Conservation (phyloP, 1,284 basidiomycete species). For the Veloboletus limbatus region DNA sequence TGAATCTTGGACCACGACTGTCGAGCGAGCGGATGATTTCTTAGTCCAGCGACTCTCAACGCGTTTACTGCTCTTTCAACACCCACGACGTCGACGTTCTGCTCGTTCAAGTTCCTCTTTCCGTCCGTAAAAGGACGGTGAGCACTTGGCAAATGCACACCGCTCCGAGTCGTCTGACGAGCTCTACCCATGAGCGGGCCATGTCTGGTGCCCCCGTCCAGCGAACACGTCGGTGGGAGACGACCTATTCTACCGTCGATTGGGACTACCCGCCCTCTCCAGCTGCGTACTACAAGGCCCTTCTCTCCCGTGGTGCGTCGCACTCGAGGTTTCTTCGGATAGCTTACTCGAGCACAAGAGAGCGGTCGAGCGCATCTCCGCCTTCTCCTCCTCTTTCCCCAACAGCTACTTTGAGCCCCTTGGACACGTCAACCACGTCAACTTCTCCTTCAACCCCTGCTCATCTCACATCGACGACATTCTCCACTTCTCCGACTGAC, state of each 20-base stretch:
- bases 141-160: slow-evolving; percentile 14
- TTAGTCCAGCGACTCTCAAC: too few relatives aligned
- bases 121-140: slow-evolving; percentile 5
- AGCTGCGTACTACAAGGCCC: slow-evolving; percentile 17
- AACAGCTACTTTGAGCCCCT: too few relatives aligned
- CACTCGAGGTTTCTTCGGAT: slow-evolving; percentile 29
- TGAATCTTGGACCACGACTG: too few relatives aligned
- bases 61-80: too few relatives aligned
- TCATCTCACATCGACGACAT: too few relatives aligned
- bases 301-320: slow-evolving; percentile 27
- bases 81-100: not conserved
- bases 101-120: not conserved
- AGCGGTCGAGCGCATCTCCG: not conserved
- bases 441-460: too few relatives aligned
- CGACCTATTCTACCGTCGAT: slow-evolving; percentile 14
- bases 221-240: slow-evolving; percentile 15
- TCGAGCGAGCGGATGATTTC: slow-evolving; percentile 9
- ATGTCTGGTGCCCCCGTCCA: slow-evolving; percentile 5
- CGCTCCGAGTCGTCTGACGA: too few relatives aligned
- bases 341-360: slow-evolving; percentile 20
- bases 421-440: too few relatives aligned
- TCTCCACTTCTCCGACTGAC: too few relatives aligned
- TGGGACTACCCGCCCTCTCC: slow-evolving; percentile 29
- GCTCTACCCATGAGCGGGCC: slow-evolving; percentile 2
- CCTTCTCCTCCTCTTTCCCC: not conserved